phyloP scores from a whole-genome alignment of 306 rosid genomes.

The Pyrus betulifolia region DNA sequence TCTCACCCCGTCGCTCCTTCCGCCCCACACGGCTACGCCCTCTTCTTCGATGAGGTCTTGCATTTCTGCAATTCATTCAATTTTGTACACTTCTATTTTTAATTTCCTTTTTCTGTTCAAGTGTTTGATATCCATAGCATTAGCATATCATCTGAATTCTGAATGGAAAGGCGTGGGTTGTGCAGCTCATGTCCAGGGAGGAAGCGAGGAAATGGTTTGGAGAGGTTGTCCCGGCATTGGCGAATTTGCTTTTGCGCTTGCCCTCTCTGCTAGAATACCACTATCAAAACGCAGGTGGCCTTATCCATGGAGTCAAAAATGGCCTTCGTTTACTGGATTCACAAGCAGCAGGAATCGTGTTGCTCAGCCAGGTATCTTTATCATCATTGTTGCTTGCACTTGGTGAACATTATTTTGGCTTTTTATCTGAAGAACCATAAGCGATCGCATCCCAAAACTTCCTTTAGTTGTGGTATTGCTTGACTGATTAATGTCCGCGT shows the following conservation, averaged over 20 bases:
- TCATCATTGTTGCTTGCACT: neutral
- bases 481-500: constrained; percentile 1
- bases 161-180: neutral
- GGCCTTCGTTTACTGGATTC: constrained; percentile 67
- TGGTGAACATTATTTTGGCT: neutral
- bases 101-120: neutral
- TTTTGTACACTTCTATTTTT: neutral
- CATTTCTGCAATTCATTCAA: neutral
- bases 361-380: constrained; percentile 68
- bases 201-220: constrained; percentile 63
- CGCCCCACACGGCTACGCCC: constrained; percentile 43
- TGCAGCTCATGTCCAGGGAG: constrained; percentile 57
- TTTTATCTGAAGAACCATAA: neutral
- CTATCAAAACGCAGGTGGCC: constrained; percentile 41
- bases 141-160: neutral
- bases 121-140: neutral
- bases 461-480: neutral
- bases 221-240: constrained; percentile 65
- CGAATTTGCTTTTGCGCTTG: constrained; percentile 56
- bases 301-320: constrained; percentile 28
- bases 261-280: constrained; percentile 74
- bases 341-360: constrained; percentile 60
- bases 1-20: constrained; percentile 34
- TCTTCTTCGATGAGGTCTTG: constrained; percentile 74
- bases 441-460: neutral